These are phyloP conservation scores for Euptelea pleiosperma DNA, from an alignment of 164 flowering plant species.

Conservation along the genomic window DNA sequence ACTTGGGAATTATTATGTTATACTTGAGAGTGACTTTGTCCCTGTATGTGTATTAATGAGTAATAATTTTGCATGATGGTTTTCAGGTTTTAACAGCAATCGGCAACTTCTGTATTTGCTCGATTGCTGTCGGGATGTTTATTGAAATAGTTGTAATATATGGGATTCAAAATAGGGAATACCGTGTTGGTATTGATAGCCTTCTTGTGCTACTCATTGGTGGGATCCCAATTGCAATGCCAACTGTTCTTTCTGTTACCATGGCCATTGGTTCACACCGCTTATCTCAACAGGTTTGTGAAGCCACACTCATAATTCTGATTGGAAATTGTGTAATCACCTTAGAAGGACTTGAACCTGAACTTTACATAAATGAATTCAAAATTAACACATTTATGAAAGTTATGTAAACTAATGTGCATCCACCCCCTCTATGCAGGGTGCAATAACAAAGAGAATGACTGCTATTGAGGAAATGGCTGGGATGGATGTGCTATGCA, in stretches of 20 bases:
- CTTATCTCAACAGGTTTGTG: conserved; percentile 64
- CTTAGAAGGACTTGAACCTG: no score
- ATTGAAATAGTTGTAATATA: conserved; percentile 60
- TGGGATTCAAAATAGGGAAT: conserved; percentile 38
- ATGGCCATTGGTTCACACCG: conserved; percentile 87
- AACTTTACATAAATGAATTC: no score
- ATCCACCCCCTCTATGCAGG: conserved; percentile 31
- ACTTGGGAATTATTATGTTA: no score
- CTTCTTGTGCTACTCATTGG: conserved; percentile 76
- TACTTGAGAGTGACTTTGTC: no score
- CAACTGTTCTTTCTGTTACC: conserved; percentile 76
- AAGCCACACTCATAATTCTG: not conserved
- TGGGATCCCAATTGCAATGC: conserved; percentile 90
- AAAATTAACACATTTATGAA: no score
- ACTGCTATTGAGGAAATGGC: conserved; percentile 90
- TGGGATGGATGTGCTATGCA: conserved; percentile 81
- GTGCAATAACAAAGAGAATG: conserved; percentile 87
- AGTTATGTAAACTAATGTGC: not conserved
- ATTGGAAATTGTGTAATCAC: not conserved
- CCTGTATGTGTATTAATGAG: no score
- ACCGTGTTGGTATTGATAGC: conserved; percentile 60
- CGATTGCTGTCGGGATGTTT: conserved; percentile 65
- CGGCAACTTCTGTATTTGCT: conserved; percentile 81
- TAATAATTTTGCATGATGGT: not conserved
- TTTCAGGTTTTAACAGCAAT: conserved; percentile 69